Percentiles rank a stretch among this genome's conserved stretches.
Evolutionary conservation across 495 filamentous ascomycete species (phyloP).

Genomic region (Cladorrhinum samala): DNA sequence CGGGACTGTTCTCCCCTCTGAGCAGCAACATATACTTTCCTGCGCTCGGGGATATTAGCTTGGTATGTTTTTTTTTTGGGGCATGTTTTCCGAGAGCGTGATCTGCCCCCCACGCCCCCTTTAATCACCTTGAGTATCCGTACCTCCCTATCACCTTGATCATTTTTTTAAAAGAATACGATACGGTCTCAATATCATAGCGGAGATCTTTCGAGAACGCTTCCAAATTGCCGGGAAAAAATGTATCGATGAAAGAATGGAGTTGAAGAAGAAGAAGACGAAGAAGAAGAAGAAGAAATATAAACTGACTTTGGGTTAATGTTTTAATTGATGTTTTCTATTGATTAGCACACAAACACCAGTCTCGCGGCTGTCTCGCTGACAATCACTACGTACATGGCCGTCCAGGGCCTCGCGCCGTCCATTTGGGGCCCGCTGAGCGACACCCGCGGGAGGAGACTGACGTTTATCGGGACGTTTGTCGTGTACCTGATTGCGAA

Average conservation of each 20-base stretch:
- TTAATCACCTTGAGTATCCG: too few relatives aligned
- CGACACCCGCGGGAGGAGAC: constrained; percentile 18
- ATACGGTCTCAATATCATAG: too few relatives aligned
- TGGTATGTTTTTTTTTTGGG: constrained; percentile 1
- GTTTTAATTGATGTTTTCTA: too few relatives aligned
- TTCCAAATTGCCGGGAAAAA: too few relatives aligned
- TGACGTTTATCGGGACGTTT: constrained; percentile 47
- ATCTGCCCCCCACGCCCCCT: too few relatives aligned
- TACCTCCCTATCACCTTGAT: too few relatives aligned
- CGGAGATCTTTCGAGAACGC: too few relatives aligned
- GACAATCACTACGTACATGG: constrained; percentile 28
- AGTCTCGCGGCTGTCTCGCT: constrained; percentile 16
- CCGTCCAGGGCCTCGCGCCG: constrained; percentile 26
- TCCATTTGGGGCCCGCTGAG: constrained; percentile 24
- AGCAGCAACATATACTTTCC: constrained; percentile 35
- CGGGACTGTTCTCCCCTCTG: constrained; percentile 36
- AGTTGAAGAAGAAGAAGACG: too few relatives aligned
- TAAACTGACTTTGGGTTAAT: too few relatives aligned
- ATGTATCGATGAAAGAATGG: too few relatives aligned
- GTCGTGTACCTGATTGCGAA: constrained; percentile 47
- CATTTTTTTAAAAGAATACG: too few relatives aligned
- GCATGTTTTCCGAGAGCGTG: too few relatives aligned
- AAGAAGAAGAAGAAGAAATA: not conserved
- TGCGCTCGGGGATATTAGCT: constrained; percentile 20
- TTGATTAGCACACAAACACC: constrained; percentile 11